phyloP scores from a whole-genome alignment of 495 filamentous ascomycete genomes.

The Trichoderma asperelloides region DNA sequence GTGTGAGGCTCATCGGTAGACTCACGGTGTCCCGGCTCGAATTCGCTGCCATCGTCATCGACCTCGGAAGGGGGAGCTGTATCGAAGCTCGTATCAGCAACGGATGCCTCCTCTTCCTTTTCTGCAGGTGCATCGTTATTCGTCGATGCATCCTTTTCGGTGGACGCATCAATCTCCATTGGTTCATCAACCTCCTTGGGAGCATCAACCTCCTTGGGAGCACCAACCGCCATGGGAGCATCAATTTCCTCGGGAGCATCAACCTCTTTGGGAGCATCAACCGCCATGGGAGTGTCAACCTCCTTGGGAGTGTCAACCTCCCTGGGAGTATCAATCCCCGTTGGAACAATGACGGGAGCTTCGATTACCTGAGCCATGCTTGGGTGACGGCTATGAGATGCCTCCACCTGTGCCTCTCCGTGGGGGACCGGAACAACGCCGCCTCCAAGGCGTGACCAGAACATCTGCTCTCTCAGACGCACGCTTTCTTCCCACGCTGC shows the following conservation, averaged over 20 bases:
- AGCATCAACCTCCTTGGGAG: background rate
- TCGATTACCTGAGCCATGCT: background rate
- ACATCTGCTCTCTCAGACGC: slow-evolving; percentile 83
- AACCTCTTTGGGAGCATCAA: background rate
- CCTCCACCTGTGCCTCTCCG: background rate
- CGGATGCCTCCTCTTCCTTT: background rate
- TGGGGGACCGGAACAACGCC: slow-evolving; percentile 65
- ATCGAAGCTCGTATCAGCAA: background rate
- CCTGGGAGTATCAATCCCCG: background rate
- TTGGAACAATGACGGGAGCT: background rate
- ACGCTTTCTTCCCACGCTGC: slow-evolving; percentile 92
- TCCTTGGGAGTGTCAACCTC: background rate
- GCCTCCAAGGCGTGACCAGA: slow-evolving; percentile 86
- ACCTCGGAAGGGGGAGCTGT: background rate
- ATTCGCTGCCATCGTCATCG: background rate
- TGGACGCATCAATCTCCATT: background rate
- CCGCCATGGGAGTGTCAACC: background rate
- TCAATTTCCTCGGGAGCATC: background rate
- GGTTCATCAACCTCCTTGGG: background rate
- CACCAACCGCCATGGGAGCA: background rate
- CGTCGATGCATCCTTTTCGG: background rate
- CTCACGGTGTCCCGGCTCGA: background rate
- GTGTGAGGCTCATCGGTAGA: slow-evolving; percentile 2
- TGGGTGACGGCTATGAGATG: background rate
- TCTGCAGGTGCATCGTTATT: background rate